Percentiles rank a stretch among this genome's conserved stretches.
These are phyloP conservation scores for Scheffersomyces cryptocercus DNA, from an alignment of 1,139 yeast species.

Conservation along the genomic window DNA sequence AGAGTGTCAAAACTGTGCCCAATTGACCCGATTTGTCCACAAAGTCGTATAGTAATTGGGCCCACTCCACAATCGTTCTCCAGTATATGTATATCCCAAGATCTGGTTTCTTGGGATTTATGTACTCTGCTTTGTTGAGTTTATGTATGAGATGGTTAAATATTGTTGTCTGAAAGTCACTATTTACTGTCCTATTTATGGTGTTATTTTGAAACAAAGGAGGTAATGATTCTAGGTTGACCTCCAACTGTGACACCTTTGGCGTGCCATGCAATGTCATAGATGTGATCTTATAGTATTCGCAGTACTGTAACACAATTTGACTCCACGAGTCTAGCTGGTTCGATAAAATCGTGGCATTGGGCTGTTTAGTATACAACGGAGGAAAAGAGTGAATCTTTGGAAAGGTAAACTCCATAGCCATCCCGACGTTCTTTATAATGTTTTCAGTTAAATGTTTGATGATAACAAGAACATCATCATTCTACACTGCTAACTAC, in stretches of 20 bases:
- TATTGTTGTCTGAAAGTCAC: conserved; percentile 56
- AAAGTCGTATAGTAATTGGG: conserved; percentile 46
- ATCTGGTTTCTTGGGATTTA: conserved; percentile 42
- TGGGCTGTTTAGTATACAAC: conserved; percentile 86
- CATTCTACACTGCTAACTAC: no score
- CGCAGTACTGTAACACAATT: conserved; percentile 56
- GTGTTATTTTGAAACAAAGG: conserved; percentile 49
- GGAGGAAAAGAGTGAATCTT: conserved; percentile 88
- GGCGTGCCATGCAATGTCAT: conserved; percentile 33
- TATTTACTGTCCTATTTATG: conserved; percentile 55
- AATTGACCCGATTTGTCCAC: conserved; percentile 75
- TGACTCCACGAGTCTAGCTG: conserved; percentile 59
- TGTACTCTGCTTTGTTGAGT: conserved; percentile 54
- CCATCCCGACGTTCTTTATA: conserved; percentile 1
- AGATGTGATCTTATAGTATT: conserved; percentile 48
- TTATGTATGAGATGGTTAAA: conserved; percentile 57
- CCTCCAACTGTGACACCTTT: conserved; percentile 25
- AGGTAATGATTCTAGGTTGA: conserved; percentile 20
- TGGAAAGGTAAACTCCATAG: conserved; percentile 49
- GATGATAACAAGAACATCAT: no score
- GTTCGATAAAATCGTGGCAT: conserved; percentile 71
- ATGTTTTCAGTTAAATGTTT: no score
- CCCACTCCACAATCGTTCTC: conserved; percentile 79
- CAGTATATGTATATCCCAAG: conserved; percentile 61
- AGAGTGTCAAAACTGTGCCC: conserved; percentile 76